Percentiles rank a stretch among this genome's conserved stretches.
Conservation (phyloP, 768 basidiomycete genomes). For the Suillus decipiens region DNA sequence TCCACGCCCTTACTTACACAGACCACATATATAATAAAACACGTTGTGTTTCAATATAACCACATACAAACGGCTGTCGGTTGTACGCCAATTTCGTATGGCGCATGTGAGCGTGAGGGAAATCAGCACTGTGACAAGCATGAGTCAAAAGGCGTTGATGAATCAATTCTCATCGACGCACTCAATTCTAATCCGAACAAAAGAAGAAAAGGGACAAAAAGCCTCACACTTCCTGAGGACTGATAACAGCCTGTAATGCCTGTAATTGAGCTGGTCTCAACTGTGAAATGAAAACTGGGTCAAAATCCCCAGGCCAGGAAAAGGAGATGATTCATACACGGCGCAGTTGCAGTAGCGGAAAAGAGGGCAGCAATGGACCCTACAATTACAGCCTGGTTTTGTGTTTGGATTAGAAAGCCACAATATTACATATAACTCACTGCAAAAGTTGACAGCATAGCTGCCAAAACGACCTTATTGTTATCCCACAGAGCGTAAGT, state of each 20-base stretch:
- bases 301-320: not conserved
- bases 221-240: not conserved
- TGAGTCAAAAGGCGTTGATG: not conserved
- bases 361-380: slow-evolving; percentile 1
- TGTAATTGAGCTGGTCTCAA: not conserved
- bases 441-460: slow-evolving; percentile 1
- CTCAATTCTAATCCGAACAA: slow-evolving; percentile 10
- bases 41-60: slow-evolving; percentile 11
- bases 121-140: slow-evolving; percentile 5
- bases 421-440: slow-evolving; percentile 1
- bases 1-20: not conserved
- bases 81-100: slow-evolving; percentile 2
- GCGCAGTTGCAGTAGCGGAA: not conserved
- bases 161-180: not conserved
- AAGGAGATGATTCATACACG: not conserved
- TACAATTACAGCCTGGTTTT: not conserved
- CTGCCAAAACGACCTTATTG: slow-evolving; percentile 1
- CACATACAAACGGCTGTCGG: not conserved
- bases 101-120: slow-evolving; percentile 6
- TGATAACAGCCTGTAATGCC: not conserved
- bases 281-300: not conserved
- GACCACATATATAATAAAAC: slow-evolving; percentile 12
- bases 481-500: slow-evolving; percentile 8
- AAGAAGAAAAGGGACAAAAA: slow-evolving; percentile 11
- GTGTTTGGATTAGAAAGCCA: not conserved